phyloP scores from a whole-genome alignment of 2,329 filamentous ascomycete species.

The Hortaea sp. region DNA sequence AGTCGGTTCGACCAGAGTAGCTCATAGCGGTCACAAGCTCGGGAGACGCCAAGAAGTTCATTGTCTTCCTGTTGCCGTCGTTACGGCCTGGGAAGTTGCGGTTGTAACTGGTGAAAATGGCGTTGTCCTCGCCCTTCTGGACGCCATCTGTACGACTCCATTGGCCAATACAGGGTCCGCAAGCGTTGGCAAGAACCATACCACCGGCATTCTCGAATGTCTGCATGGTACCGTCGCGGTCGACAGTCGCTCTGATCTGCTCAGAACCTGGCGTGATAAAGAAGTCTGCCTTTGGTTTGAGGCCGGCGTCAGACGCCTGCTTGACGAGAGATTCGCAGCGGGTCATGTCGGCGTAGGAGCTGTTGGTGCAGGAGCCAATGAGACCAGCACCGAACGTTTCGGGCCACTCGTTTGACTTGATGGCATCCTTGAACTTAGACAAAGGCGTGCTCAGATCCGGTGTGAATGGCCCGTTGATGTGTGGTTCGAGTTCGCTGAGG shows the following conservation, averaged over 20 bases:
- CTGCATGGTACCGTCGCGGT: constrained; percentile 74
- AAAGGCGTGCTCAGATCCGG: constrained; percentile 89
- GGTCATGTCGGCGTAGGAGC: constrained; percentile 98
- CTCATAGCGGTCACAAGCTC: constrained; percentile 95
- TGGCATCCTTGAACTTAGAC: constrained; percentile 77
- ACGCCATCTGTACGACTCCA: constrained; percentile 88
- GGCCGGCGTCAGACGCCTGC: constrained; percentile 77
- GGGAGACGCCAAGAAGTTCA: constrained; percentile 97
- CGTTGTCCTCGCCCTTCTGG: constrained; percentile 75
- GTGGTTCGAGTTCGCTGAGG: constrained; percentile 79
- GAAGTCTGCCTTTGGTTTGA: constrained; percentile 83
- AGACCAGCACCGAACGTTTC: constrained; percentile 82
- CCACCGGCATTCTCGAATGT: constrained; percentile 83
- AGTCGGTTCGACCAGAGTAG: constrained; percentile 83
- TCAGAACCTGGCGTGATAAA: constrained; percentile 96
- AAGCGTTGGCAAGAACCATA: constrained; percentile 86
- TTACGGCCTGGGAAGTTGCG: constrained; percentile 96
- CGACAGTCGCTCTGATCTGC: constrained; percentile 89
- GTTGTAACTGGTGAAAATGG: constrained; percentile 96
- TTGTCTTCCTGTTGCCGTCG: constrained; percentile 89
- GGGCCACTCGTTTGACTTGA: constrained; percentile 81
- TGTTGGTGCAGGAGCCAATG: constrained; percentile 98
- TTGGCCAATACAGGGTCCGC: constrained; percentile 57
- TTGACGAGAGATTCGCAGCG: constrained; percentile 86
- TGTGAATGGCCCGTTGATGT: constrained; percentile 95